Evolutionary conservation across 2,329 filamentous ascomycete genomes (phyloP), one percentile per base, ranked within the genome.

Genomic region (Teratosphaeria epicoccoides): DNA sequence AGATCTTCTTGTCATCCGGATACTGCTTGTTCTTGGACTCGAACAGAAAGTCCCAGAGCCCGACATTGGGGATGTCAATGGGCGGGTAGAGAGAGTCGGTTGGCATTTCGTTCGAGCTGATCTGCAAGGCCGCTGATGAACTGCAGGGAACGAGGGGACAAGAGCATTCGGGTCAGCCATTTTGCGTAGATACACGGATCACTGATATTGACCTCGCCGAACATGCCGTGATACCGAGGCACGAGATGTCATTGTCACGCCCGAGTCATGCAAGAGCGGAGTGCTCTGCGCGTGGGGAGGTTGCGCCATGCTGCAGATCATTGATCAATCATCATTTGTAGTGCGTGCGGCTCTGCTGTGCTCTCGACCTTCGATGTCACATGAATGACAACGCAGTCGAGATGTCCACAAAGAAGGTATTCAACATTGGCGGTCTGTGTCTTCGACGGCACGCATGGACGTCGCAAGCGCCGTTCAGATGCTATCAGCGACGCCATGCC

Each of bases 21-120:
- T 80, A 94, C 2, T 72, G 68, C 57, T 71, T 80, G 58, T 84
- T 75, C 58, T 80, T 82, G 52, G 78, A 74, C 60, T 89, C 83
- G 63, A 95, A 89, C 45, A 94, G 71, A 52, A 89, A 82, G 0
- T 76, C 77, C 87, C 87, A 95, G 47, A 95, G 66, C 67, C 94
- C 88, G 51, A 83, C 70, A 59, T 84, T 72, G 0, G 90, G 89
- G 40, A 95, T 83, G 20, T 82, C 73, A 33, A 93, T 62, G 6
- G 75, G 68, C 1, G 81, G 75, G 63, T 83, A 88, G 0, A 72
- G 71, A 2, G 88, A 89, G 46, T 80, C 73, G 62, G 83, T 76
- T 55, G 86, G 84, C 88, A 94, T 94, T n/a, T 43, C 37, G 28
- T 57, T 70, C 54, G 29, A 26, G 47, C 7, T 22, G 20, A 6